These are phyloP conservation scores for Phytophthora syringae DNA, from an alignment of 352 stramenopile species.

Conservation along the genomic window DNA sequence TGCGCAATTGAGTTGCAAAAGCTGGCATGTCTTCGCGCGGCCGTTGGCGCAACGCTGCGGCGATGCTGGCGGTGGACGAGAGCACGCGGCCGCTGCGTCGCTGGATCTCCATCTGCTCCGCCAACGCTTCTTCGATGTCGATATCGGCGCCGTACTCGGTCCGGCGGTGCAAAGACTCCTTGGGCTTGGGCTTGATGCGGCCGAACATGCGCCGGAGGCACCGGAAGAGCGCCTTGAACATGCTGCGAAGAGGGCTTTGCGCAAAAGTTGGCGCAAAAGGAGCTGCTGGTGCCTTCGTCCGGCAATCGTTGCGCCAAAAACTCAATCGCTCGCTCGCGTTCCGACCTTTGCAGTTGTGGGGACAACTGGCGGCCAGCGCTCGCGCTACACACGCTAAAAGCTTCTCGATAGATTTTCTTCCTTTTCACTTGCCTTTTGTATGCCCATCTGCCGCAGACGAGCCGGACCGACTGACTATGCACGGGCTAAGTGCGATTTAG, in stretches of 20 bases:
- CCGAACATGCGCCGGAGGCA: conserved; percentile 43
- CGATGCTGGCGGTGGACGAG: conserved; percentile 48
- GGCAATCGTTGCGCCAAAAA: neutral
- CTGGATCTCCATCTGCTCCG: conserved; percentile 43
- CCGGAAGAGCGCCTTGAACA: conserved; percentile 48
- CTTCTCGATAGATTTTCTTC: conserved; percentile 14
- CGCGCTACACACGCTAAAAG: conserved; percentile 10
- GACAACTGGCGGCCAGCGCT: conserved; percentile 25
- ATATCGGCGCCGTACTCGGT: conserved; percentile 39
- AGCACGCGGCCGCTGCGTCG: conserved; percentile 38
- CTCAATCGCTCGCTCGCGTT: conserved; percentile 18
- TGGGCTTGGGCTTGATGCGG: conserved; percentile 35
- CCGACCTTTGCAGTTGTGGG: conserved; percentile 32
- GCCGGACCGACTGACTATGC: neutral
- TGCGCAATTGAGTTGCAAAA: conserved; percentile 37
- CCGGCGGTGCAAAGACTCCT: conserved; percentile 18
- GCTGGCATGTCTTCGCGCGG: conserved; percentile 34
- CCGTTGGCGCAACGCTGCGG: conserved; percentile 40
- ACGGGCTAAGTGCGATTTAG: neutral
- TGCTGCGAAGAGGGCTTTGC: conserved; percentile 19
- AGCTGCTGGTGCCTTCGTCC: neutral
- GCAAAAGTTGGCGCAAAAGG: neutral
- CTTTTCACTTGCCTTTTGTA: conserved; percentile 37
- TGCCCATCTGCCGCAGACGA: conserved; percentile 2
- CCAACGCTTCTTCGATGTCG: conserved; percentile 48